Conservation (phyloP, 371 early-diverging fungal species). For the Neoconidiobolus thromboides region DNA sequence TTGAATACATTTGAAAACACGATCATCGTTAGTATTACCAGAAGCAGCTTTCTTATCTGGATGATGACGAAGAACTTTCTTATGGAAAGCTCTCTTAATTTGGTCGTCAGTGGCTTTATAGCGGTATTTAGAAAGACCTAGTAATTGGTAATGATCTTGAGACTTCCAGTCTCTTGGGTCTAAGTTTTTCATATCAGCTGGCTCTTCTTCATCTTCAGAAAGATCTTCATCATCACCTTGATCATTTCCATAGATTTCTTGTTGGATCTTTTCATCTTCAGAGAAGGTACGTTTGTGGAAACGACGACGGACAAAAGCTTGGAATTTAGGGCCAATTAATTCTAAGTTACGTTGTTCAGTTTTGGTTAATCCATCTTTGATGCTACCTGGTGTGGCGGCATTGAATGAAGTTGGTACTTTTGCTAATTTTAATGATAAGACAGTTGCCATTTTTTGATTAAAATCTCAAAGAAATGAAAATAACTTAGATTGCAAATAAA, state of each 20-base stretch:
- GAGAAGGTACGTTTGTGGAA: slow-evolving; percentile 46
- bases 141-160: slow-evolving; percentile 75
- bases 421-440: too few relatives aligned
- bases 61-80: slow-evolving; percentile 70
- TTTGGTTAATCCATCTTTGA: too few relatives aligned
- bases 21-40: slow-evolving; percentile 59
- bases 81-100: slow-evolving; percentile 50
- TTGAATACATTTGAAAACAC: slow-evolving; percentile 96
- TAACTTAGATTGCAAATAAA: too few relatives aligned
- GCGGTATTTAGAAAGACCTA: slow-evolving; percentile 62
- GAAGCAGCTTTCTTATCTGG: slow-evolving; percentile 75
- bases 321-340: slow-evolving; percentile 41
- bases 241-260: slow-evolving; percentile 15
- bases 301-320: slow-evolving; percentile 45
- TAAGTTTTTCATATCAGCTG: slow-evolving; percentile 31
- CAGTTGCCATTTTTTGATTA: too few relatives aligned
- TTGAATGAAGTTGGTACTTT: too few relatives aligned
- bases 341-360: slow-evolving; percentile 12
- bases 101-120: slow-evolving; percentile 67
- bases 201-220: slow-evolving; percentile 34
- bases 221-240: slow-evolving; percentile 34
- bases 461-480: too few relatives aligned
- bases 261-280: slow-evolving; percentile 33
- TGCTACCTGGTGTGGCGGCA: too few relatives aligned
- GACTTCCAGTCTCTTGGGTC: slow-evolving; percentile 74